Conservation (phyloP, 768 basidiomycete species). For the Mycena haematopus region DNA sequence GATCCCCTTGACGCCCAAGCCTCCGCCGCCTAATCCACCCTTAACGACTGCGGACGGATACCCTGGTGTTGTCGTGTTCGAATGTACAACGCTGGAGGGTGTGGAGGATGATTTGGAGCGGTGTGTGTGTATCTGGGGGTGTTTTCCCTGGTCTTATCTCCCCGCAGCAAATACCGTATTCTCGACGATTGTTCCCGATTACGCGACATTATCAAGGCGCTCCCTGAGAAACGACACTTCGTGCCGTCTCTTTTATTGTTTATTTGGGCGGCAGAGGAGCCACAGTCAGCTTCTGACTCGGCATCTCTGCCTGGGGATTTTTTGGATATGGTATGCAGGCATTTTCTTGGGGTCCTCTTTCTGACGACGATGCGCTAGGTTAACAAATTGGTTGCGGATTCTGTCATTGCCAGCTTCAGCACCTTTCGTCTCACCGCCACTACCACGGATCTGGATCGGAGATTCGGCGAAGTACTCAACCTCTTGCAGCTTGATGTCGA, state of each 20-base stretch:
- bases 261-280: slow-evolving; percentile 59
- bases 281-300: slow-evolving; percentile 36
- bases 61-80: slow-evolving; percentile 78
- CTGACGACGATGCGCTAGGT: slow-evolving; percentile 43
- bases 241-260: slow-evolving; percentile 67
- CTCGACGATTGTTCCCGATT: slow-evolving; percentile 77
- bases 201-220: slow-evolving; percentile 62
- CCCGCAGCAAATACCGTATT: slow-evolving; percentile 66
- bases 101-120: slow-evolving; percentile 69
- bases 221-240: slow-evolving; percentile 64
- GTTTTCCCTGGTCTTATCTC: slow-evolving; percentile 16
- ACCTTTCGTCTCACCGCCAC: slow-evolving; percentile 58
- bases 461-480: slow-evolving; percentile 51
- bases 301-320: slow-evolving; percentile 51
- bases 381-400: slow-evolving; percentile 52
- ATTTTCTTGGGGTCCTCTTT: background rate
- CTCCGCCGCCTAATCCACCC: background rate
- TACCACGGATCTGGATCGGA: slow-evolving; percentile 63
- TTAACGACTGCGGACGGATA: slow-evolving; percentile 37
- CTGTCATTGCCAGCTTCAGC: slow-evolving; percentile 46
- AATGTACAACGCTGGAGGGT: slow-evolving; percentile 71
- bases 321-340: slow-evolving; percentile 58
- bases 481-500: slow-evolving; percentile 57
- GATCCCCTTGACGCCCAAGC: slow-evolving; percentile 50
- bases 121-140: slow-evolving; percentile 43